phyloP scores from a whole-genome alignment of 2,329 filamentous ascomycete species.

The Nemania diffusa region DNA sequence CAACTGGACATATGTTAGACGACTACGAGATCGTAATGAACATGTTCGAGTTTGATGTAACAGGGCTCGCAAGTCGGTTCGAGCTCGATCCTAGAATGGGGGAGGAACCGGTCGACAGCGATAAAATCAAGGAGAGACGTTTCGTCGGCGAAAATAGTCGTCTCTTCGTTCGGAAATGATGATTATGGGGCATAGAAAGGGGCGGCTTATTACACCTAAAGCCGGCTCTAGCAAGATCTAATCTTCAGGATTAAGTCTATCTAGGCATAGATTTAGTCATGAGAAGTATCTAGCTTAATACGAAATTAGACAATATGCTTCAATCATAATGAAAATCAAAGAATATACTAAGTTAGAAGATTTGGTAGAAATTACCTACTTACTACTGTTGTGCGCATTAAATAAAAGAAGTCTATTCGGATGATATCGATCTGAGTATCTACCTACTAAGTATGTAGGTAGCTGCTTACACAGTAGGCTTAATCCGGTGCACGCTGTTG shows the following conservation, averaged over 20 bases:
- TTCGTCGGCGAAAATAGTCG: constrained; percentile 13
- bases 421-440: no score
- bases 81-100: constrained; percentile 19
- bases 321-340: background rate
- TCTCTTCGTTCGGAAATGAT: constrained; percentile 23
- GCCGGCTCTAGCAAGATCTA: background rate
- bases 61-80: constrained; percentile 16
- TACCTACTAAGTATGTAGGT: no score
- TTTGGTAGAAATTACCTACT: background rate
- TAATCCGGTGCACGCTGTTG: no score
- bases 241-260: background rate
- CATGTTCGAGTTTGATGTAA: constrained; percentile 19
- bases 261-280: background rate
- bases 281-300: background rate
- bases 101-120: background rate
- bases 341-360: background rate
- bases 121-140: constrained; percentile 8
- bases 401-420: background rate
- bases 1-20: constrained; percentile 21
- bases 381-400: background rate
- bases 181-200: background rate
- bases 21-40: constrained; percentile 23
- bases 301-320: background rate
- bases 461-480: no score
- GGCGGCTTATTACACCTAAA: background rate